phyloP scores from a whole-genome alignment of 2,329 filamentous ascomycete species.

The Penicillium sp. region DNA sequence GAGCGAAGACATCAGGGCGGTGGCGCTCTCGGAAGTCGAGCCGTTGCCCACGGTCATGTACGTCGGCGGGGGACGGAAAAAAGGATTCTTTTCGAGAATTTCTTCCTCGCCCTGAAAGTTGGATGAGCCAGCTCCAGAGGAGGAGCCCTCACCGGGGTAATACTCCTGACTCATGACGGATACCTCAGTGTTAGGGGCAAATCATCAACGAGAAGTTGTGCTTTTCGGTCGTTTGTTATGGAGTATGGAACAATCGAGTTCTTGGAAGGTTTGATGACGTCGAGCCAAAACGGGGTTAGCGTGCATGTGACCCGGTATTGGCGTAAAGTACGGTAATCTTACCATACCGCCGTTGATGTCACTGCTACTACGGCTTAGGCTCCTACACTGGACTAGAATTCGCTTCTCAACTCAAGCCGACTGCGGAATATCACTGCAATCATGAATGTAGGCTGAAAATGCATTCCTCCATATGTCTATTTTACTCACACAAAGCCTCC shows the following conservation, averaged over 20 bases:
- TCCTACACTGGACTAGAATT: conserved; percentile 7
- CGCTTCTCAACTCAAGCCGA: conserved; percentile 1
- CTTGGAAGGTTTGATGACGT: conserved; percentile 24
- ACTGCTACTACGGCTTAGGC: conserved; percentile 14
- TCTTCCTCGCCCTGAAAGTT: conserved; percentile 29
- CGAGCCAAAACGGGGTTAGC: conserved; percentile 24
- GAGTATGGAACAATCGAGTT: conserved; percentile 19
- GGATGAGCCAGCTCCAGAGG: conserved; percentile 39
- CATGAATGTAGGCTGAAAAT: conserved; percentile 42
- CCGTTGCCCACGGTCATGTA: conserved; percentile 90
- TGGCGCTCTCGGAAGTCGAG: conserved; percentile 74
- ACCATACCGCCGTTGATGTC: conserved; percentile 27
- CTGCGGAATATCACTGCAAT: conserved; percentile 3
- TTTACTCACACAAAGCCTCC: conserved; percentile 18
- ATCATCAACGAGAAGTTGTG: conserved; percentile 15
- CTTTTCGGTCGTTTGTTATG: conserved; percentile 16
- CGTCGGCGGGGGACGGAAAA: conserved; percentile 49
- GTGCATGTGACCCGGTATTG: conserved; percentile 26
- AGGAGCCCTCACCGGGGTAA: conserved; percentile 32
- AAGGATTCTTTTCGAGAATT: conserved; percentile 25
- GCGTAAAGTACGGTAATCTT: conserved; percentile 15
- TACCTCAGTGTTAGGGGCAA: conserved; percentile 8
- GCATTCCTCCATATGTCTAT: not conserved
- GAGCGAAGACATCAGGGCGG: conserved; percentile 73
- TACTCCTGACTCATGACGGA: conserved; percentile 45